Conservation (phyloP, 345 rosid species). For the Eucalyptus microcorys region DNA sequence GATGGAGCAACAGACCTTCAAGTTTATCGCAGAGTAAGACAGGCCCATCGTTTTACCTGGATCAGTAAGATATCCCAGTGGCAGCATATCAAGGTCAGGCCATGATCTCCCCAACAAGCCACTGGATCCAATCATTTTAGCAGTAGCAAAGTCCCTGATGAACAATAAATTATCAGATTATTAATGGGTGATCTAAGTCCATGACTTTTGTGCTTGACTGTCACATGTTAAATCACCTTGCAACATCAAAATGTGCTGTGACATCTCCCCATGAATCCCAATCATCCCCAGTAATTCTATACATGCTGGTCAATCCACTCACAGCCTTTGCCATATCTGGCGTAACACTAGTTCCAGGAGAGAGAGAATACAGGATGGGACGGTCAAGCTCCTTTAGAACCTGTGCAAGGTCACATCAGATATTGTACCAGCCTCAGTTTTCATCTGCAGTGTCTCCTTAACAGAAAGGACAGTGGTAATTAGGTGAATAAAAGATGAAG, state of each 20-base stretch:
- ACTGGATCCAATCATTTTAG: slow-evolving; percentile 50
- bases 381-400: slow-evolving; percentile 55
- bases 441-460: not conserved
- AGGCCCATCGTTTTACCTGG: slow-evolving; percentile 30
- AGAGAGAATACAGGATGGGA: slow-evolving; percentile 73
- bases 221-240: slow-evolving; percentile 30
- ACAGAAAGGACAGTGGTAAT: not conserved
- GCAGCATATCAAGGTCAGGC: slow-evolving; percentile 95
- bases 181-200: not conserved
- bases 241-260: slow-evolving; percentile 61
- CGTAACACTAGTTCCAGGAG: slow-evolving; percentile 82
- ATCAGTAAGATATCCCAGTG: slow-evolving; percentile 87
- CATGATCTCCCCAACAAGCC: slow-evolving; percentile 74
- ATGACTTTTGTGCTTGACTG: not conserved
- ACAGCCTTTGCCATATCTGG: slow-evolving; percentile 75
- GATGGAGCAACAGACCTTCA: not conserved
- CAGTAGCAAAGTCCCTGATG: slow-evolving; percentile 54
- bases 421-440: not conserved
- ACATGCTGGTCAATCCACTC: slow-evolving; percentile 62
- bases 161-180: not conserved
- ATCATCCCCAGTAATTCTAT: slow-evolving; percentile 86
- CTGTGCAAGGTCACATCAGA: slow-evolving; percentile 19
- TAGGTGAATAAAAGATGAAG: not conserved
- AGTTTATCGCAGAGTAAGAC: not conserved
- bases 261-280: slow-evolving; percentile 94